Evolutionary conservation across 305 asterid species (phyloP).

Genomic region (Striga hermonthica): DNA sequence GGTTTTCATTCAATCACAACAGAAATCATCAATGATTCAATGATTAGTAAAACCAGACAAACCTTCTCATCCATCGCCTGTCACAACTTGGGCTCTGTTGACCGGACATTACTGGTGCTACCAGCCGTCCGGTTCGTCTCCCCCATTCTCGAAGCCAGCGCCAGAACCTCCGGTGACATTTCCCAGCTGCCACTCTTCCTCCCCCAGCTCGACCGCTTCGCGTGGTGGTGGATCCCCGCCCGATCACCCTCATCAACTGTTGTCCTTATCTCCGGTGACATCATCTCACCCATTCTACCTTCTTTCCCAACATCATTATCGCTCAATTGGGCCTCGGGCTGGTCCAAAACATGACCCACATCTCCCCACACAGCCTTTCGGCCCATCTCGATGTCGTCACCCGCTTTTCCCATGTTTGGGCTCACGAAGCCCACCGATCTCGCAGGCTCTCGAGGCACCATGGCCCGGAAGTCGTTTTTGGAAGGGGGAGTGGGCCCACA

Average conservation of each 20-base stretch:
- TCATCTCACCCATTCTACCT: constrained; percentile 42
- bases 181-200: constrained; percentile 96
- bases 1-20: no score
- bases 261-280: constrained; percentile 78
- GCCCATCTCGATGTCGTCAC: constrained; percentile 86
- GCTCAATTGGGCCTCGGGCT: constrained; percentile 56
- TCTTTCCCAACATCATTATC: constrained; percentile 54
- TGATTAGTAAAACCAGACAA: no score
- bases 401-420: constrained; percentile 83
- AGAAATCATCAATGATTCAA: no score
- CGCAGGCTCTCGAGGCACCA: constrained; percentile 55
- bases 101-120: constrained; percentile 44
- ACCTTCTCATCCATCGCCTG: background rate
- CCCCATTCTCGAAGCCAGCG: constrained; percentile 80
- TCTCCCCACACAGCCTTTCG: constrained; percentile 94
- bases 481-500: constrained; percentile 62
- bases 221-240: constrained; percentile 67
- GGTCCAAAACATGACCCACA: constrained; percentile 55
- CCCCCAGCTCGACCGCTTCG: constrained; percentile 89
- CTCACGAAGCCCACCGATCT: constrained; percentile 76
- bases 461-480: constrained; percentile 75
- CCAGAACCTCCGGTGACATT: constrained; percentile 90
- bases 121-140: constrained; percentile 62
- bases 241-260: constrained; percentile 81
- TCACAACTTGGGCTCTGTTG: constrained; percentile 38